Evolutionary conservation across 2,329 filamentous ascomycete genomes (phyloP).

Genomic region (Chaetomiaceae sp.): DNA sequence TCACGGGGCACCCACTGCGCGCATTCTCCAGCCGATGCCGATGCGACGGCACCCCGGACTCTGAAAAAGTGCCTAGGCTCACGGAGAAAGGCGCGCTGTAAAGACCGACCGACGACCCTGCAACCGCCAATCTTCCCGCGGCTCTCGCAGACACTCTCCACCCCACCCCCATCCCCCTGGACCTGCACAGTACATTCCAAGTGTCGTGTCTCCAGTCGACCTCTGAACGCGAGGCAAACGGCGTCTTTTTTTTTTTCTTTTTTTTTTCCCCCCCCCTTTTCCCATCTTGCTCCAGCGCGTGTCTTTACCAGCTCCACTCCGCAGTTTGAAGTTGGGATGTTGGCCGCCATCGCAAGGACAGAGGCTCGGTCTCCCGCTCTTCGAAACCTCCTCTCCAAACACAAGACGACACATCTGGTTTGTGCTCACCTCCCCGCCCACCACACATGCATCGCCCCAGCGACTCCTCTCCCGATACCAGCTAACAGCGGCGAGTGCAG

Average conservation of each 20-base stretch:
- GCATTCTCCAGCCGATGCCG: neutral
- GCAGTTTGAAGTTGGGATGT: slow-evolving; percentile 32
- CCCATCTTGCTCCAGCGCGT: slow-evolving; percentile 1
- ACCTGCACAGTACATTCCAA: slow-evolving; percentile 8
- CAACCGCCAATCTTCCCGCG: slow-evolving; percentile 18
- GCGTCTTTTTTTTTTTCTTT: neutral
- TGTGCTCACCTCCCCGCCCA: slow-evolving; percentile 18
- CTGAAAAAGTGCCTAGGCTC: slow-evolving; percentile 24
- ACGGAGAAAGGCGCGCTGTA: slow-evolving; percentile 3
- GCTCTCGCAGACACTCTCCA: no score
- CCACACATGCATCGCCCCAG: neutral
- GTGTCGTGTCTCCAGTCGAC: neutral
- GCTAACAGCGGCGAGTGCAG: slow-evolving; percentile 18
- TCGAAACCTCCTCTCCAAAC: slow-evolving; percentile 28
- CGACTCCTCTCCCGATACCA: neutral
- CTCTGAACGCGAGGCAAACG: neutral
- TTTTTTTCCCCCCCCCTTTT: slow-evolving; percentile 1
- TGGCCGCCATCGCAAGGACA: slow-evolving; percentile 34
- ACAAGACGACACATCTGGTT: slow-evolving; percentile 27
- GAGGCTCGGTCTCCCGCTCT: slow-evolving; percentile 35
- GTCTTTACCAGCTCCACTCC: slow-evolving; percentile 7
- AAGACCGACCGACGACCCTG: slow-evolving; percentile 16
- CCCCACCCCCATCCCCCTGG: neutral
- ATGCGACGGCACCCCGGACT: slow-evolving; percentile 3
- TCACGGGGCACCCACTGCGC: neutral